Base-by-base conservation (phyloP, 108 stramenopile species). In the Cyclotella choctawhatcheeana region DNA sequence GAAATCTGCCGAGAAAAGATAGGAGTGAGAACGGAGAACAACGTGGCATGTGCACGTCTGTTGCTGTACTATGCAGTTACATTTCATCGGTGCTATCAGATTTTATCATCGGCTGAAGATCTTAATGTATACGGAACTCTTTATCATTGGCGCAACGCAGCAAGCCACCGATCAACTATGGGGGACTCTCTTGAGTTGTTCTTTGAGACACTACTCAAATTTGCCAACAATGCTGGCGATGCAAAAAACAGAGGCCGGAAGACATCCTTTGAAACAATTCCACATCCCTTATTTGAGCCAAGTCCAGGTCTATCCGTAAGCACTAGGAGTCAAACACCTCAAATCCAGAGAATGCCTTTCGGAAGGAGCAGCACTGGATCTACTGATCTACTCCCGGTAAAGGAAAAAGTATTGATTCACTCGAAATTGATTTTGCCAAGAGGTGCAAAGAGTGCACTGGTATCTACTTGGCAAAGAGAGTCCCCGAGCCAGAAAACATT, bases 11-110 rank as follows among this genome's bases (percentile, higher is more conserved):
- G 37, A 18, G 58, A 60, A 21, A 3, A 20, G 4, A 33, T 60
- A 37, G 58, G 58, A 35, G 37, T 33, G 14, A 7, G 58, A 20
- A 60, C 5, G 7, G 58, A 60, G 21, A n/a, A 2, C 4, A 37
- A 2, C 14, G 20, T 35, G 4, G 58, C 58, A 33, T 14, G 5
- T 34, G 58, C 58, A n/a, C 2, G 58, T 13, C 8, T 60, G 5
- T 20, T 60, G 4, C 12, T 60, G 34, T 32, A 60, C 18, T 60
- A 20, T 60, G 58, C 33, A 35, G 58, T 60, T 7, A 2, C n/a
- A 14, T 33, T 35, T 32, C 58, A 60, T 60, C 58, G 58, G 3
- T 2, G 10, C 10, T 13, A 35, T 37, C 58, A 60, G 21, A 20
- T 10, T 32, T 5, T 10, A 3, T 4, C 13, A 20, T 12, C 58